Evolutionary conservation across 2,329 filamentous ascomycete species (phyloP).

Genomic region (Colletotrichum tabaci): DNA sequence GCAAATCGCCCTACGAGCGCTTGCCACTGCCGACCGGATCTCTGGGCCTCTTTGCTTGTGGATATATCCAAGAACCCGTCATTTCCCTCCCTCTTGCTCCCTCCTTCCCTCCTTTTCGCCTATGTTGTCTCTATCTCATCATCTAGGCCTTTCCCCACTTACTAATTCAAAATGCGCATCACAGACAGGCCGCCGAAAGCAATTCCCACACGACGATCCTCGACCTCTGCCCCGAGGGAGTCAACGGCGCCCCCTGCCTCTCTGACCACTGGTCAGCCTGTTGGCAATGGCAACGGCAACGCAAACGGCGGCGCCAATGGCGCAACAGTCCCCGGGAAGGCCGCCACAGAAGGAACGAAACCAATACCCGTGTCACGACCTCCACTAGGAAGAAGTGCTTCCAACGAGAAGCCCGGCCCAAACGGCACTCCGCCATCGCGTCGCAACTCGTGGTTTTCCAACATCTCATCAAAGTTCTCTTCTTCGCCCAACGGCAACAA

Average conservation of each 20-base stretch:
- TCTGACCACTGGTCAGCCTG: conserved; percentile 29
- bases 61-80: conserved; percentile 30
- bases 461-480: conserved; percentile 92
- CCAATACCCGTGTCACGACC: conserved; percentile 50
- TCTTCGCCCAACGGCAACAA: conserved; percentile 62
- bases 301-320: conserved; percentile 35
- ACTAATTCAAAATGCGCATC: conserved; percentile 37
- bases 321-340: conserved; percentile 27
- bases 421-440: conserved; percentile 60
- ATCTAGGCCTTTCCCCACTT: neutral
- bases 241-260: conserved; percentile 23
- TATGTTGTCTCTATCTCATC: conserved; percentile 8
- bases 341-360: conserved; percentile 44
- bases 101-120: neutral
- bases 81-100: conserved; percentile 10
- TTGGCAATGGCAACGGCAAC: conserved; percentile 22
- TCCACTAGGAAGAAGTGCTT: conserved; percentile 50
- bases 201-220: conserved; percentile 28
- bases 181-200: conserved; percentile 39
- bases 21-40: conserved; percentile 29
- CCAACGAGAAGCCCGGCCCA: conserved; percentile 50
- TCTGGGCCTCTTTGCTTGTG: conserved; percentile 26
- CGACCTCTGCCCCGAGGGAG: conserved; percentile 32
- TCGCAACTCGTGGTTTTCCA: conserved; percentile 93
- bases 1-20: conserved; percentile 15